phyloP scores from a whole-genome alignment of 768 basidiomycete genomes.

The Russula brevipes region DNA sequence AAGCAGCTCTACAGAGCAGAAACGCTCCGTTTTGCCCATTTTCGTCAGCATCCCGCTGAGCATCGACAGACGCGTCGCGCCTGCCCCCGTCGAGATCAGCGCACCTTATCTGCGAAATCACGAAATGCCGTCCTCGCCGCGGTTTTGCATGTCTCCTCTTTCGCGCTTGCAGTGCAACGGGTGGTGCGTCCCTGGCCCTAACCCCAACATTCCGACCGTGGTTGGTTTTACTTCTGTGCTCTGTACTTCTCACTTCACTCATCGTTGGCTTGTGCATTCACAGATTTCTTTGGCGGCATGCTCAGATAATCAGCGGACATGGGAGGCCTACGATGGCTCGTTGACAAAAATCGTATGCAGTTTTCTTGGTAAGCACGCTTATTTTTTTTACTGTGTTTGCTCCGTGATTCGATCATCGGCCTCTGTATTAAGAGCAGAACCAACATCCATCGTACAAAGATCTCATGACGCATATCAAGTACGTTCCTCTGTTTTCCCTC shows the following conservation, averaged over 20 bases:
- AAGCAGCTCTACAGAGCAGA: not conserved
- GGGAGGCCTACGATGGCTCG: slow-evolving; percentile 26
- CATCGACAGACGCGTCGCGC: slow-evolving; percentile 10
- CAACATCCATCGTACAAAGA: slow-evolving; percentile 21
- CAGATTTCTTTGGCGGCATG: slow-evolving; percentile 25
- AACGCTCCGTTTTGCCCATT: slow-evolving; percentile 13
- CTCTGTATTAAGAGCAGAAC: slow-evolving; percentile 1
- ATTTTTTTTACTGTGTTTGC: not conserved
- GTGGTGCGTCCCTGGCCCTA: slow-evolving; percentile 17
- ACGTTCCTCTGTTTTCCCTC: not conserved
- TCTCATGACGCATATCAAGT: slow-evolving; percentile 25
- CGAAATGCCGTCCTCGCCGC: slow-evolving; percentile 12
- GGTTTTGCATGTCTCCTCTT: slow-evolving; percentile 22
- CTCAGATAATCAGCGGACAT: slow-evolving; percentile 26
- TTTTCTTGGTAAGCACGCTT: slow-evolving; percentile 10
- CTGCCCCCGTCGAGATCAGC: not conserved
- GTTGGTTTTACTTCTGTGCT: not conserved
- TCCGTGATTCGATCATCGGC: not conserved
- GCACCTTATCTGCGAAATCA: slow-evolving; percentile 2
- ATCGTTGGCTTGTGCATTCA: not conserved
- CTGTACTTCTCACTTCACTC: not conserved
- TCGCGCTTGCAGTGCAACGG: slow-evolving; percentile 23
- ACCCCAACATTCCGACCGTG: slow-evolving; percentile 6
- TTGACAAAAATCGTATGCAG: slow-evolving; percentile 18
- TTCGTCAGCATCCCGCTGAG: slow-evolving; percentile 13